Percentiles rank a stretch among this genome's conserved stretches.
Evolutionary conservation across 192 early-diverging fungal genomes (phyloP).

Genomic region (Funneliformis geosporum): DNA sequence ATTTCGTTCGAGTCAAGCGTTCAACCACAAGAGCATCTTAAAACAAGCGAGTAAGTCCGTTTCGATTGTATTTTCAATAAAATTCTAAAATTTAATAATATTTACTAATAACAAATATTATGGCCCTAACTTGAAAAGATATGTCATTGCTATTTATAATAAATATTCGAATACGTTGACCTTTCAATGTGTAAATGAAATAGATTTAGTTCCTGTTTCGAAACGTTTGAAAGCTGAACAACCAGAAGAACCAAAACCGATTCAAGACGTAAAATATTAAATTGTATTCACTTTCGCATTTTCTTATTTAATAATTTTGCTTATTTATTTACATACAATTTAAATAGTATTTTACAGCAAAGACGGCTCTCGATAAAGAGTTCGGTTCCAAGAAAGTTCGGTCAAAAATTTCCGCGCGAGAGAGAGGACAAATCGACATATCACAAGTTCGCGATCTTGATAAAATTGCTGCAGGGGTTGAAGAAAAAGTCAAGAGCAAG

Average conservation of each 20-base stretch:
- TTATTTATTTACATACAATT: constrained; percentile 17
- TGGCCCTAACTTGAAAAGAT: constrained; percentile 45
- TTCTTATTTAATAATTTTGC: background rate
- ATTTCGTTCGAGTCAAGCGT: background rate
- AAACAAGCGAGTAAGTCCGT: background rate
- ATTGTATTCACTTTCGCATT: background rate
- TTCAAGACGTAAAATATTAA: background rate
- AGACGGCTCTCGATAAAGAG: constrained; percentile 82
- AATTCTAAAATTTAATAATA: background rate
- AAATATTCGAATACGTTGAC: constrained; percentile 68
- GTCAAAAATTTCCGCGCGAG: constrained; percentile 41
- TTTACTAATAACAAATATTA: background rate
- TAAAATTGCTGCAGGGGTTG: constrained; percentile 46
- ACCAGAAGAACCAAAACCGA: constrained; percentile 11
- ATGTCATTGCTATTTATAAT: constrained; percentile 81
- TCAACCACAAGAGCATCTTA: background rate
- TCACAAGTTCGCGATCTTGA: constrained; percentile 6
- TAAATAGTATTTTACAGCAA: constrained; percentile 58
- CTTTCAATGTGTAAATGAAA: constrained; percentile 64
- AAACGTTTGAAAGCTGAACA: constrained; percentile 70
- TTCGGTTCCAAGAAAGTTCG: constrained; percentile 91
- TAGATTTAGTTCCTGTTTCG: constrained; percentile 56
- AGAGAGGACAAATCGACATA: constrained; percentile 10
- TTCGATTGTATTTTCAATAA: background rate
- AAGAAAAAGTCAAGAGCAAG: constrained; percentile 42